Evolutionary conservation across 208 protist genomes (phyloP).

Genomic region (Balamuthia mandrillaris): DNA sequence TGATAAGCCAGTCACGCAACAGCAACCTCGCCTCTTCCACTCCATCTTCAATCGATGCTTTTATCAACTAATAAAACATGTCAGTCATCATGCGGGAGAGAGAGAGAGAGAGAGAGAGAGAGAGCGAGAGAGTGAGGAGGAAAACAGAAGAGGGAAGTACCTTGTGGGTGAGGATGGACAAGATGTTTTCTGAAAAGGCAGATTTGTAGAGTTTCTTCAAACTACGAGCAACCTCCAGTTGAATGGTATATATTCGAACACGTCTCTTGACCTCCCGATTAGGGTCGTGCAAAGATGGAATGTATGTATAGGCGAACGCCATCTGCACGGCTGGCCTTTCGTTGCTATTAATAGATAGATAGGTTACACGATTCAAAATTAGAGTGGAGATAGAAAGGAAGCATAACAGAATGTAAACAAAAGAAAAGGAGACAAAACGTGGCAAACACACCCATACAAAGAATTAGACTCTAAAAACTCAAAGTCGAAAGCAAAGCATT

Average conservation of each 20-base stretch:
- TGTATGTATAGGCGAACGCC: conserved; percentile 37
- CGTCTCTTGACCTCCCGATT: not conserved
- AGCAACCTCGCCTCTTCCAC: conserved; percentile 8
- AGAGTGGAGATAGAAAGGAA: not conserved
- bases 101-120: too few species aligned
- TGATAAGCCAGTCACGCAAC: conserved; percentile 15
- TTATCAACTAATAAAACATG: conserved; percentile 1
- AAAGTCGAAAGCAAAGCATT: conserved; percentile 37
- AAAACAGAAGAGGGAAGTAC: too few species aligned
- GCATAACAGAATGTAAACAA: not conserved
- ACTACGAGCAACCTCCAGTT: not conserved
- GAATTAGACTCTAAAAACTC: not conserved
- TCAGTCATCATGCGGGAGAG: too few species aligned
- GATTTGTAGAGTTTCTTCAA: not conserved
- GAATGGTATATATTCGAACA: conserved; percentile 6
- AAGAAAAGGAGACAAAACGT: not conserved
- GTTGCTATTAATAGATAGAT: not conserved
- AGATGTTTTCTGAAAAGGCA: not conserved
- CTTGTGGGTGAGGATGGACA: conserved; percentile 34
- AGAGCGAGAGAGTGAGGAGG: too few species aligned
- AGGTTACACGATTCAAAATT: not conserved
- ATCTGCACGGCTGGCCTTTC: not conserved
- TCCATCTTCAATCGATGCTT: conserved; percentile 16
- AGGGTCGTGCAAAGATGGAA: conserved; percentile 8
- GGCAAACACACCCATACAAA: not conserved